Evolutionary conservation across 371 early-diverging fungal genomes (phyloP).

Genomic region (Phascolomyces articulosus): DNA sequence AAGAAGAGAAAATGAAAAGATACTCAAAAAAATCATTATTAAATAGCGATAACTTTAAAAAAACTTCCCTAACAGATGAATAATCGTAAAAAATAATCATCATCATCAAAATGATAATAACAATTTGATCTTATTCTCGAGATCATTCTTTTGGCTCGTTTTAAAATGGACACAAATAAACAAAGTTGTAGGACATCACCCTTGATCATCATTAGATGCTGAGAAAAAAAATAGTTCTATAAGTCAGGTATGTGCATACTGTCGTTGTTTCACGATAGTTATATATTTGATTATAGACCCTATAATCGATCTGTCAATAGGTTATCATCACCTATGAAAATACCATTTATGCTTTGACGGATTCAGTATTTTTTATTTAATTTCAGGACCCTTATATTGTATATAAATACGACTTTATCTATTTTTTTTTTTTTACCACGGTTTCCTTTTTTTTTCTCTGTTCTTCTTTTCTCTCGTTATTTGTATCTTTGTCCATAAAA

Average conservation of each 20-base stretch:
- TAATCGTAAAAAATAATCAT: not conserved
- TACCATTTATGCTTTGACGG: not conserved
- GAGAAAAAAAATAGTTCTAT: too few species aligned
- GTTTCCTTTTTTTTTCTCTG: not conserved
- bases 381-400: not conserved
- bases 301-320: not conserved
- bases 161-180: not conserved
- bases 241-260: too few species aligned
- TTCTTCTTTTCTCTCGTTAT: not conserved
- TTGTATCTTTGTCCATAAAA: not conserved
- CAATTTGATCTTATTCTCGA: too few species aligned
- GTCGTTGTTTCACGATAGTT: too few species aligned
- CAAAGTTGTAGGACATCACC: too few species aligned
- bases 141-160: conserved; percentile 1
- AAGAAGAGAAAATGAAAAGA: too few species aligned
- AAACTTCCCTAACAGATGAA: not conserved
- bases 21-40: too few species aligned
- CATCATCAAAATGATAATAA: too few species aligned
- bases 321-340: not conserved
- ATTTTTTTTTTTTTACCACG: not conserved
- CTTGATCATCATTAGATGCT: too few species aligned
- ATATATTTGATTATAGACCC: not conserved
- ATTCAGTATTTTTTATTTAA: too few species aligned
- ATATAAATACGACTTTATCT: not conserved
- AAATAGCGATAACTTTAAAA: too few species aligned